Evolutionary conservation across 2,329 filamentous ascomycete genomes (phyloP).

Genomic region (Monosporascus cannonballus): DNA sequence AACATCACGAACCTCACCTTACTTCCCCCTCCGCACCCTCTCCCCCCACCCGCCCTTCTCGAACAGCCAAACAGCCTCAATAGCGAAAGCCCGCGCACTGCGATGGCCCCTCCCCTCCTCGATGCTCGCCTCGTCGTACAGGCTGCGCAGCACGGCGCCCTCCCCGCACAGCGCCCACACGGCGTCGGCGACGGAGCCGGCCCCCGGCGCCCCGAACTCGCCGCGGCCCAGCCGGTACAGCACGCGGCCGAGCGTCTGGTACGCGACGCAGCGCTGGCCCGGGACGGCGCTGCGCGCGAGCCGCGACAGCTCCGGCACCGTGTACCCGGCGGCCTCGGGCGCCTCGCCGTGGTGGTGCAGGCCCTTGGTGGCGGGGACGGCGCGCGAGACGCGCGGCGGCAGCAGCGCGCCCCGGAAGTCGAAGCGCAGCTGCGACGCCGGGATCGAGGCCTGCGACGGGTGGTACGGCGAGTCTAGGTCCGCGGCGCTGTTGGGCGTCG

Average conservation of each 20-base stretch:
- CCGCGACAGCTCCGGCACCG: conserved; percentile 76
- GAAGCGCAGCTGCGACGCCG: conserved; percentile 76
- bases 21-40: conserved; percentile 49
- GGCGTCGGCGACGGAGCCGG: conserved; percentile 62
- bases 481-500: conserved; percentile 56
- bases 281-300: conserved; percentile 77
- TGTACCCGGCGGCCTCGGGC: conserved; percentile 91
- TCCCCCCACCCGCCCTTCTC: conserved; percentile 66
- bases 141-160: conserved; percentile 67
- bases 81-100: conserved; percentile 77
- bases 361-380: conserved; percentile 70
- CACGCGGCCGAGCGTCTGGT: conserved; percentile 81
- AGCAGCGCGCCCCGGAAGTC: conserved; percentile 78
- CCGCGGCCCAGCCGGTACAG: conserved; percentile 75
- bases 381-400: conserved; percentile 66
- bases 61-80: conserved; percentile 83
- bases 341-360: conserved; percentile 92
- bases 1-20: conserved; percentile 22
- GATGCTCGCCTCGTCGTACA: conserved; percentile 67
- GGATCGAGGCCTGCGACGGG: conserved; percentile 65
- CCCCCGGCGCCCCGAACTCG: conserved; percentile 61
- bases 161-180: conserved; percentile 78
- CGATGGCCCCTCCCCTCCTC: conserved; percentile 63
- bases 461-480: conserved; percentile 75
- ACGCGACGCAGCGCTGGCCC: conserved; percentile 84